Conservation (phyloP, 495 filamentous ascomycete species). For the Letharia lupina region DNA sequence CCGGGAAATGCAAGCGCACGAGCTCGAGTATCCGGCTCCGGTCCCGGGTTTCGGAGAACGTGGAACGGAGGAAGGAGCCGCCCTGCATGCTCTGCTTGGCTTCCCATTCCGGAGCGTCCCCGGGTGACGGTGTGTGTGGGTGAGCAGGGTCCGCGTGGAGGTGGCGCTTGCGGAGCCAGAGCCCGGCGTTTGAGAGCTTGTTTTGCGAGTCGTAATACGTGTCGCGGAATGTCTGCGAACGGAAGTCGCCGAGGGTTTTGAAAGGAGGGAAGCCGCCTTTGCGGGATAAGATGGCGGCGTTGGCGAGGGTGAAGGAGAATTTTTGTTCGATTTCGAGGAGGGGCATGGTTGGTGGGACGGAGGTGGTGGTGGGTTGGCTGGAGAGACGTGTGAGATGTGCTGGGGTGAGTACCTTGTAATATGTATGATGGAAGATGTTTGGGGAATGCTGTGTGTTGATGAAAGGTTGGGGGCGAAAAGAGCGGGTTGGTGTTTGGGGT, state of each 20-base stretch:
- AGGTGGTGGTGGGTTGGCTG: neutral
- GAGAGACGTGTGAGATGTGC: neutral
- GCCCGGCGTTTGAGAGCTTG: conserved; percentile 24
- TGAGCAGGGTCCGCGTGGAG: neutral
- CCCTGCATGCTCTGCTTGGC: conserved; percentile 27
- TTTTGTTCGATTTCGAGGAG: conserved; percentile 36
- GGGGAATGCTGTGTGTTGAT: neutral
- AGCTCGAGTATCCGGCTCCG: conserved; percentile 13
- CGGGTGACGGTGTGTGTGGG: neutral
- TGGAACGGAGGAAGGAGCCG: conserved; percentile 25
- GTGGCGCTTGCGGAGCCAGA: conserved; percentile 30
- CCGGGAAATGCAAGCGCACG: conserved; percentile 4
- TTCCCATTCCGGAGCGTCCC: conserved; percentile 22
- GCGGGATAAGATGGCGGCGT: neutral
- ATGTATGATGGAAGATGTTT: neutral
- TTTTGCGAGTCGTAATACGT: conserved; percentile 30
- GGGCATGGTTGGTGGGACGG: neutral
- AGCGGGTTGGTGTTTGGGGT: neutral
- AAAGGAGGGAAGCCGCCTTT: conserved; percentile 17
- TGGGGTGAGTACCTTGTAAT: neutral
- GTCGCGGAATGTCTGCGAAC: conserved; percentile 27
- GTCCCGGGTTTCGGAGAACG: conserved; percentile 28
- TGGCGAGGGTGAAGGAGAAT: conserved; percentile 26
- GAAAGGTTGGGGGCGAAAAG: neutral
- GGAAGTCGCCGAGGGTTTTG: conserved; percentile 20